Conservation (phyloP, 2,329 filamentous ascomycete species). For the Xylaria multiplex region DNA sequence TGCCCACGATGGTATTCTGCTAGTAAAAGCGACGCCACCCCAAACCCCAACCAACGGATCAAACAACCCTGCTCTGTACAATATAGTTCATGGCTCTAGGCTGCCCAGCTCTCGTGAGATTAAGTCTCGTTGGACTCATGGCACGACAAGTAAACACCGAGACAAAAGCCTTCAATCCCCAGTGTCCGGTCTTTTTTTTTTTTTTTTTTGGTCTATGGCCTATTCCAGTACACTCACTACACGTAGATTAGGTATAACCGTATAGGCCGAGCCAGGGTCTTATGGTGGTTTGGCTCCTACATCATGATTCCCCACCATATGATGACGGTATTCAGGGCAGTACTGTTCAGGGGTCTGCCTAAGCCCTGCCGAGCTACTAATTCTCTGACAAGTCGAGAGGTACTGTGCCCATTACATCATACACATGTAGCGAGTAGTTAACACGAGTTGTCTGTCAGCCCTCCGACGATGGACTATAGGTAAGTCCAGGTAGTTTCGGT, state of each 20-base stretch:
- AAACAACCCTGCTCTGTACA: background rate
- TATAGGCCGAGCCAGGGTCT: background rate
- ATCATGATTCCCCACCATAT: slow-evolving; percentile 13
- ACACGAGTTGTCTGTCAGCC: slow-evolving; percentile 8
- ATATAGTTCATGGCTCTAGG: too few relatives aligned
- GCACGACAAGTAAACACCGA: background rate
- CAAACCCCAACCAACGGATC: background rate
- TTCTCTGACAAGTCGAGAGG: background rate
- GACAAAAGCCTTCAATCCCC: background rate
- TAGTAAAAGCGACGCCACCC: background rate
- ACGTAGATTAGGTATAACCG: background rate
- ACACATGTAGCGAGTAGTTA: background rate
- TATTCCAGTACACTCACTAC: background rate
- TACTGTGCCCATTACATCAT: slow-evolving; percentile 2
- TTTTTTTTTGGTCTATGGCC: background rate
- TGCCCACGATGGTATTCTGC: slow-evolving; percentile 6
- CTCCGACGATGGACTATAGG: background rate
- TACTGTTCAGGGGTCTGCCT: background rate
- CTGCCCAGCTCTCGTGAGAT: background rate
- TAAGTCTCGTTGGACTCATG: background rate
- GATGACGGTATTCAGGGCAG: slow-evolving; percentile 2
- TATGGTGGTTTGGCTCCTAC: slow-evolving; percentile 23
- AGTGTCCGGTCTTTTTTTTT: too few relatives aligned
- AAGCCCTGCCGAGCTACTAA: background rate
- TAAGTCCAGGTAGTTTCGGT: background rate